Evolutionary conservation across 805 yeast genomes (phyloP).

Genomic region (Phaffomyces opuntiae): DNA sequence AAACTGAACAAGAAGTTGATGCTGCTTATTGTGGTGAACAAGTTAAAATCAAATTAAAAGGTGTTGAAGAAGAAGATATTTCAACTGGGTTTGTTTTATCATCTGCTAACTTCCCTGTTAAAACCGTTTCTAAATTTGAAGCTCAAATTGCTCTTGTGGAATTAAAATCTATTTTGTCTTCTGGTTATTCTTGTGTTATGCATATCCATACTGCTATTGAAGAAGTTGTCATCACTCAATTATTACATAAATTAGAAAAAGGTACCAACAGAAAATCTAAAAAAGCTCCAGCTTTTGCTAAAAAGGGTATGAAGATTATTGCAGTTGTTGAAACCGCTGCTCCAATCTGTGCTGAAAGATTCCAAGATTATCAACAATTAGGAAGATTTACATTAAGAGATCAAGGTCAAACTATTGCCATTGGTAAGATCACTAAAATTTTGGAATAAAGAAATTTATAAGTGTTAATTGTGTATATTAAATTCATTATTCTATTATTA

Average conservation of each 20-base stretch:
- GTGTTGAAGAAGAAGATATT: conserved; percentile 96
- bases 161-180: conserved; percentile 85
- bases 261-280: conserved; percentile 95
- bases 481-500: conserved; percentile 4
- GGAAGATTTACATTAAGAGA: conserved; percentile 98
- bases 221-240: conserved; percentile 76
- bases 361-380: conserved; percentile 86
- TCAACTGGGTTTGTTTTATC: conserved; percentile 88
- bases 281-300: conserved; percentile 97
- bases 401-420: conserved; percentile 97
- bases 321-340: conserved; percentile 81
- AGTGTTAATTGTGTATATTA: not conserved
- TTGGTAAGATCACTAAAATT: conserved; percentile 93
- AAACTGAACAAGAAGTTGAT: conserved; percentile 90
- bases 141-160: conserved; percentile 97
- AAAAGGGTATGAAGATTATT: conserved; percentile 97
- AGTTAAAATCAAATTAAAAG: conserved; percentile 86
- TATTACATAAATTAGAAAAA: conserved; percentile 90
- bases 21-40: conserved; percentile 95
- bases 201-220: conserved; percentile 98
- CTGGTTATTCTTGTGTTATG: conserved; percentile 97
- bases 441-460: conserved; percentile 33
- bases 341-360: conserved; percentile 92
- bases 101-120: conserved; percentile 80
- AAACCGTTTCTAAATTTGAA: conserved; percentile 83